These are phyloP conservation scores for Penicillium sp. DNA, from an alignment of 2,329 filamentous ascomycete genomes.

Conservation along the genomic window DNA sequence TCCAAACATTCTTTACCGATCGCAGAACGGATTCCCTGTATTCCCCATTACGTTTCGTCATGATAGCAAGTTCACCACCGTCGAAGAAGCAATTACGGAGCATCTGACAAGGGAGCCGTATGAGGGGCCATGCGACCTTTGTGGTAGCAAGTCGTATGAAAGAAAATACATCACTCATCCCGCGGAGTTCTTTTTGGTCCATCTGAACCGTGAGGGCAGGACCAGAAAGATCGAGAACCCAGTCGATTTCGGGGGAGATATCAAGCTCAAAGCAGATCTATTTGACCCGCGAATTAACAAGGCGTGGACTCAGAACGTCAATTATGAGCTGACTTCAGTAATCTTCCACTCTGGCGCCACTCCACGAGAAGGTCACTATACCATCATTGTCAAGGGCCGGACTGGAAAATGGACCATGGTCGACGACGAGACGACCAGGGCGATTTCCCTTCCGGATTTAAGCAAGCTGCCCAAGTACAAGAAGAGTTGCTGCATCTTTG, in stretches of 20 bases:
- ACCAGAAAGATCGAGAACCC: not conserved
- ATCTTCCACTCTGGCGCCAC: constrained; percentile 23
- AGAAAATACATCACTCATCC: constrained; percentile 9
- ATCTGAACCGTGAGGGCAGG: constrained; percentile 18
- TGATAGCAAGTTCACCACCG: not conserved
- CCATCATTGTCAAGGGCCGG: constrained; percentile 23
- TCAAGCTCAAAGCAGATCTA: not conserved
- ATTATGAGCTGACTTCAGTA: constrained; percentile 32
- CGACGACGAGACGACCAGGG: constrained; percentile 7
- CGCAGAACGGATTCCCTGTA: not conserved
- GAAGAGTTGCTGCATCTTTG: constrained; percentile 21
- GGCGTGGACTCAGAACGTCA: not conserved
- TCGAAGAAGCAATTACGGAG: not conserved
- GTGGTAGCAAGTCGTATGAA: not conserved
- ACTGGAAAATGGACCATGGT: constrained; percentile 22
- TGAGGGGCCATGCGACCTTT: not conserved
- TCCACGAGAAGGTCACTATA: constrained; percentile 28
- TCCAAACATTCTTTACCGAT: not conserved
- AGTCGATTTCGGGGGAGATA: not conserved
- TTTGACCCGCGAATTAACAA: not conserved
- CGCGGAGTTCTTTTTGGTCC: constrained; percentile 29
- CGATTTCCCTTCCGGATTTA: not conserved
- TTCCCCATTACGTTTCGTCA: not conserved
- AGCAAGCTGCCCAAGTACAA: not conserved
- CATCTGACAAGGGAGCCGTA: not conserved